A percentile compares a stretch with the other conserved stretches of the same genome.
These are phyloP conservation scores for Petunia hybrid DNA, from an alignment of 305 asterid species.

Conservation along the genomic window DNA sequence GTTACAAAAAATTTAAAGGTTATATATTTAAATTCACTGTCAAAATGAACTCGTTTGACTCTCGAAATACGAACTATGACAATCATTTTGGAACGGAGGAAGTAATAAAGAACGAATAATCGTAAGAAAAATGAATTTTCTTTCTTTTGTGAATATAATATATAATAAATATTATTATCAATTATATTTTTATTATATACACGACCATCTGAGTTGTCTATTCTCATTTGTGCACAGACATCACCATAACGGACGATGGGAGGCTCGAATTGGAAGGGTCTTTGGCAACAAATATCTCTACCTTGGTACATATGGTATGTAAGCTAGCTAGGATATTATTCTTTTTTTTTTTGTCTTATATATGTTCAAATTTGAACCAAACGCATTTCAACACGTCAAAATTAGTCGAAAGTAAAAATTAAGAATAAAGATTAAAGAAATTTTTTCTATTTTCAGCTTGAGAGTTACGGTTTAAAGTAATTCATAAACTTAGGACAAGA, in stretches of 20 bases:
- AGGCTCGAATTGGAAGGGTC: slow-evolving; percentile 96
- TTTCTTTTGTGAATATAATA: neutral
- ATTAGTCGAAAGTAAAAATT: neutral
- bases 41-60: too few species aligned
- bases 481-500: neutral
- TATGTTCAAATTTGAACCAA: neutral
- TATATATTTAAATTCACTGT: too few species aligned
- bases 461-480: neutral
- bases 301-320: slow-evolving; percentile 88
- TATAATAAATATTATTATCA: neutral
- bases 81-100: too few species aligned
- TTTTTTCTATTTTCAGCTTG: neutral
- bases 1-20: too few species aligned
- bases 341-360: neutral
- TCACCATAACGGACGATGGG: slow-evolving; percentile 99
- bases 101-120: too few species aligned
- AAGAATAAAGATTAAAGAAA: neutral
- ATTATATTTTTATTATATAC: neutral
- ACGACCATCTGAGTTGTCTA: neutral
- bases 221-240: slow-evolving; percentile 52
- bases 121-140: neutral
- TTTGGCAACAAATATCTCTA: slow-evolving; percentile 94
- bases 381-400: neutral
- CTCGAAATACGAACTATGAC: too few species aligned
- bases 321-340: neutral